Evolutionary conservation across 805 yeast genomes (phyloP), one percentile per base, ranked within the genome.

Genomic region (Candida stauntonica): DNA sequence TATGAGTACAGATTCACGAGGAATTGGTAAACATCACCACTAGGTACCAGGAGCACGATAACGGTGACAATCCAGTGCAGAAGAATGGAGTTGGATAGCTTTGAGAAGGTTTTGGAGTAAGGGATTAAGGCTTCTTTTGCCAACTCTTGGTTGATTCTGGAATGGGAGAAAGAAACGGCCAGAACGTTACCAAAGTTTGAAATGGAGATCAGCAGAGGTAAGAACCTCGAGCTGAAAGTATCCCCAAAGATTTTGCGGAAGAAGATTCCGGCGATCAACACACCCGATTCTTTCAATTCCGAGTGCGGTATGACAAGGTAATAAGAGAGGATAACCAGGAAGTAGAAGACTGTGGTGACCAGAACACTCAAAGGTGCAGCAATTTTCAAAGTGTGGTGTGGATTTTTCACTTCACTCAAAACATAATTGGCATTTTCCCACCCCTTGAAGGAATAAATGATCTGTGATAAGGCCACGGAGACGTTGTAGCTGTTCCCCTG

Each of bases 391-490:
- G 81, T 78, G 23, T 68, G 66, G 30, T 68, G 67, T 0, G 86
- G 86, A 46, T 77, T 66, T 14, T 66, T 64, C 30, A 79, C 69
- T 48, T 79, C 85, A 42, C 72, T 70, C 36, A 79, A 58, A 1
- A 79, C 86, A 46, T 76, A 72, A 51, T 79, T 79, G 30, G 79
- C 80, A 47, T 79, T 79, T 46, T 79, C 85, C 84, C 85, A 79
- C 5, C 86, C 86, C 42, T 78, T 73, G 57, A 77, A 79, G 1
- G 84, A 76, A 51, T 77, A 79, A 12, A 79, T 73, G 17, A 79
- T 71, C 35, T 80, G 74, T 26, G 79, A 54, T 24, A 79, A 52
- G 1, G 80, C 83, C 26, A 77, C 77, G 2, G 83, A 68, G 6
- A 71, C 52, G 27, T 73, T 70, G 49, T 76, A 79, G 9, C 63